Evolutionary conservation across 2,329 filamentous ascomycete species (phyloP), one percentile per base, ranked within the genome.

Genomic region (Corinectria fuckeliana): DNA sequence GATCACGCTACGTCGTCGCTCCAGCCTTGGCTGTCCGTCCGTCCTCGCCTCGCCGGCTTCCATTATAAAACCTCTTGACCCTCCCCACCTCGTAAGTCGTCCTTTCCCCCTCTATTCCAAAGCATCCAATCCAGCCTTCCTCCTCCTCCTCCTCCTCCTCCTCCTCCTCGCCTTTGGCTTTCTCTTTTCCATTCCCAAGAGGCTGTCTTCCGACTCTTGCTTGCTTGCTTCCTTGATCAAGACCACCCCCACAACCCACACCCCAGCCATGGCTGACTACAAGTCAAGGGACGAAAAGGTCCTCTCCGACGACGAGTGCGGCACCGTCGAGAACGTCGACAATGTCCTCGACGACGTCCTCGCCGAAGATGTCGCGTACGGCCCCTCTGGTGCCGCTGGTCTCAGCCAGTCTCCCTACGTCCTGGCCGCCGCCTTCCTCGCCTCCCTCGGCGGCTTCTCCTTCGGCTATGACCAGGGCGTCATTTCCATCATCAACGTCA

Each of bases 401-500:
- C 28, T 59, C 10, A 26, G 42, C 28, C 44, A 54, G 18, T 59
- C 56, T 9, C 71, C 74, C 1, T 79, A 73, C 51, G 76, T 80
- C 30, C 73, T 78, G 20, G 74, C 74, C n/a, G 77, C 77, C 5
- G 76, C 77, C 3, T 70, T 81, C 20, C 67, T 80, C 11, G 78
- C 78, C 3, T 77, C 75, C 2, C 41, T 61, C 28, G 60, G 60
- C 11, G 60, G 60, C 56, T 62, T 62, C 52, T 62, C 60, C 10
- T 60, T 68, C 78, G 28, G 78, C 76, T 58, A 63, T 53, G 78
- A 75, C 50, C 59, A 73, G 58, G 63, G 72, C 56, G 65, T 75
- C 34, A 76, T 77, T 38, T 75, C 70, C 21, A 69, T 81, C 57
- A 79, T 81, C 64, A 75, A 79, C 23, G 75, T 78, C 16, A 80